Evolutionary conservation across 371 early-diverging fungal species (phyloP), one percentile per base, ranked within the genome.

Genomic region (Capillidium heterosporum): DNA sequence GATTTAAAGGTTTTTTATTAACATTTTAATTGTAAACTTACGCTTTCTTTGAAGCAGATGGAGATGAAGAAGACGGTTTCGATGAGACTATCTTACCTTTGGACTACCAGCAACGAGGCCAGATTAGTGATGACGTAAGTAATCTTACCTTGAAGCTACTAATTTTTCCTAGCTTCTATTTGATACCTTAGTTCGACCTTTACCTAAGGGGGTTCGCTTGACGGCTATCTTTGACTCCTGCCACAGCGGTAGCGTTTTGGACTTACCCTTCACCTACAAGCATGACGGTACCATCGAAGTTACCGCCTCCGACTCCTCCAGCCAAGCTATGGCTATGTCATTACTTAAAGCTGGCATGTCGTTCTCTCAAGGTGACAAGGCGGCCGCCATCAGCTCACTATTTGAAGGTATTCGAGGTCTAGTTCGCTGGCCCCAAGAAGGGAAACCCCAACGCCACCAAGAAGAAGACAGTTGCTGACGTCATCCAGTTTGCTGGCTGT

Each of bases 401-500:
- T 60, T 67, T 47, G 1, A 46, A 75, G 32, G 77, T 7, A 26
- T 50, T 10, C 4, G 51, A 31, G 51, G 51, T n/a, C n/a, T 47
- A 23, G n/a, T 47, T 47, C 23, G 28, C 19, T 24, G 8, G 31
- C 15, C 28, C 28, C 17, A 49, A 49, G 28, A 27, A 27, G 32
- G 21, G 23, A 13, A 7, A 13, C 13, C 35, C 7, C 4, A 35
- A 35, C 4, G 35, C 7, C 13, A 35, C 13, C 13, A 7, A 35
- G 13, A 13, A 13, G 13, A 7, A 35, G 13, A 35, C 4, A 35
- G 35, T 35, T 35, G 87, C 85, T 13, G 87, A 87, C 66, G 85
- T 88, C 2, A 74, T 87, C 57, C 82, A 85, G 85, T 88, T 91
- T 56, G 78, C 82, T 35, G 94, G 88, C 64, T 78, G 71, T 54